Evolutionary conservation across 345 rosid species (phyloP), one percentile per base, ranked within the genome.

Genomic region (Turritis glabra): DNA sequence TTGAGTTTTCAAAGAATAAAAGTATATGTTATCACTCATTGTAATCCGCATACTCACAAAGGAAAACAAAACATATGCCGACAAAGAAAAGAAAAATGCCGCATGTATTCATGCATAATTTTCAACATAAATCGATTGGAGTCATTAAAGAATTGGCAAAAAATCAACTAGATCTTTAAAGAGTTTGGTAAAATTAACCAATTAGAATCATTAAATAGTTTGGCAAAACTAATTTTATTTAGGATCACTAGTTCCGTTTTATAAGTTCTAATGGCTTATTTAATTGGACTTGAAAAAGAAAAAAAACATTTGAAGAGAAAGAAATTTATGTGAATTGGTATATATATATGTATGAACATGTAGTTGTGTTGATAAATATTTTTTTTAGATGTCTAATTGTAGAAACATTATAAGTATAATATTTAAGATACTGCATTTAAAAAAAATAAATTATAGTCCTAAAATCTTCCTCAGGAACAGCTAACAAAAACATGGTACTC

Each of bases 141-240:
- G 9, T 37, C 5, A 55, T 35, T 18, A 50, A 71, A 60, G 23
- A 19, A 17, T 35, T 50, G 22, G 12, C 22, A 12, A 37, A 29
- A 35, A 62, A 26, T 51, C 43, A 61, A 61, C 69, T 50, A 52
- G 26, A 53, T 8, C 48, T 44, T 64, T 64, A 43, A 63, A 29
- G 47, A 54, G 71, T 73, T 64, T 33, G 64, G 56, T 27, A 43
- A 64, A 64, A 43, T 11, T 5, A 11, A 29, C 38, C 9, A 48
- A 17, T 47, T 23, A 13, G 22, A 23, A 62, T 17, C 48, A 62
- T 8, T 71, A 15, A 70, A 35, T 23, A 72, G 61, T 61, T 61
- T 38, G 62, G 69, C 54, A 50, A 52, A 25, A 48, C 13, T n/a
- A 8, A 25, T 61, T 6, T 59, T 30, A 35, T 59, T 12, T 14